Evolutionary conservation across 306 rosid genomes (phyloP), one percentile per base, ranked within the genome.

Genomic region (Cicer chorassanicum): DNA sequence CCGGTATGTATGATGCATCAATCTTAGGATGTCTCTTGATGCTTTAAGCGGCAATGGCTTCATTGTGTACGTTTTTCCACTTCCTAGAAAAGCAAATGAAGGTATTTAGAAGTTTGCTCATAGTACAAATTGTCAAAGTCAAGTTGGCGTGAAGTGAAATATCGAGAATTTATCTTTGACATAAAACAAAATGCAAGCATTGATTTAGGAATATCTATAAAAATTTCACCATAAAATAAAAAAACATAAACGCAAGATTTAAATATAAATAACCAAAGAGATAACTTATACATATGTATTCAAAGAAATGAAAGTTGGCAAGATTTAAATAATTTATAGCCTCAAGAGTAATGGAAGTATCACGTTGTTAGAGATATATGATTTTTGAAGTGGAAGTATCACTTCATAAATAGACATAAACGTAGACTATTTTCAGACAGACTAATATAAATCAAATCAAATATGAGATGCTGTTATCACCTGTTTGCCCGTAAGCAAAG

Each of bases 401-500:
- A 13, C 46, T 44, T 53, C 36, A 65, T 60, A 75, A 73, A 53
- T 11, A 12, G 42, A 8, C 48, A 73, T 53, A 49, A 46, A 64
- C 69, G 21, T 5, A 0, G 13, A 6, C 19, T 53, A 43, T 50
- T 77, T 38, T 38, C 18, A 73, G 50, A 43, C 51, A 72, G 60
- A 46, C 42, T 41, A 63, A 78, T 53, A 65, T 67, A 76, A 73
- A 67, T 68, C 18, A 82, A 49, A 72, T 78, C 9, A 73, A 75
- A 79, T 60, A 76, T 60, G 36, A 66, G 77, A 68, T 66, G 43
- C 48, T 72, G 77, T 48, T 44, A 77, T 80, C 79, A 92, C 99
- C 99, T 89, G 99, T 95, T 86, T 95, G 99, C 16, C 99, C 99
- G 21, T 95, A 95, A 13, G 99, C 99, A 83, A 95, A 95, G 89